Conservation (phyloP, 805 yeast genomes). For the Spathaspora sp. region DNA sequence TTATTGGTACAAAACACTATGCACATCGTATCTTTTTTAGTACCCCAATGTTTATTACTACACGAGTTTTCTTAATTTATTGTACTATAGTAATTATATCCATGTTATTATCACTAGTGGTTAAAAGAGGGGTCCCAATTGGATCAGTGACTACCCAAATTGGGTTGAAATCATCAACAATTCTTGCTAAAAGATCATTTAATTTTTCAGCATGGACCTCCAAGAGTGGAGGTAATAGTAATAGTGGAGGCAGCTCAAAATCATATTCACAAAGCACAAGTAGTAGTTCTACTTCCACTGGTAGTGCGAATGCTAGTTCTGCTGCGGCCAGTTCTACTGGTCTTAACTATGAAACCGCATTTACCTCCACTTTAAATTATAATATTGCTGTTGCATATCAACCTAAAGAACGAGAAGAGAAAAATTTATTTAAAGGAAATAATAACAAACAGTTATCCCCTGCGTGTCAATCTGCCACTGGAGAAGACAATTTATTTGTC, state of each 20-base stretch:
- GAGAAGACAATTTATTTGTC: slow-evolving; percentile 72
- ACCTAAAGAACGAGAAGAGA: slow-evolving; percentile 64
- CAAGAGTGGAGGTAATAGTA: neutral
- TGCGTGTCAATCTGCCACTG: slow-evolving; percentile 51
- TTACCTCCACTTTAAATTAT: slow-evolving; percentile 34
- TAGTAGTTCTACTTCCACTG: slow-evolving; percentile 14
- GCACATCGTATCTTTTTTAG: neutral
- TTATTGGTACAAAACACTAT: neutral
- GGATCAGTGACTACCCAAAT: slow-evolving; percentile 3
- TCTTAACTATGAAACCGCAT: slow-evolving; percentile 12
- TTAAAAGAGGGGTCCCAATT: slow-evolving; percentile 11
- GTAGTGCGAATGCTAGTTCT: slow-evolving; percentile 15
- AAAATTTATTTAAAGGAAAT: slow-evolving; percentile 37
- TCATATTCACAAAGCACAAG: slow-evolving; percentile 13
- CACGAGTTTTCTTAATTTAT: slow-evolving; percentile 8
- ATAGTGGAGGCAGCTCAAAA: slow-evolving; percentile 5
- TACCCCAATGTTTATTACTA: neutral
- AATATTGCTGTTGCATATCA: slow-evolving; percentile 67
- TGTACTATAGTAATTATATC: slow-evolving; percentile 13
- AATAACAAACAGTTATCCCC: slow-evolving; percentile 23
- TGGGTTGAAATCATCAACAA: slow-evolving; percentile 6
- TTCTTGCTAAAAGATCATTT: slow-evolving; percentile 13
- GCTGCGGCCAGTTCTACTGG: slow-evolving; percentile 18
- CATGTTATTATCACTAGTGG: slow-evolving; percentile 16
- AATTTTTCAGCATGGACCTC: slow-evolving; percentile 17